phyloP scores from a whole-genome alignment of 805 yeast species.

The Yamadazyma philogaea region DNA sequence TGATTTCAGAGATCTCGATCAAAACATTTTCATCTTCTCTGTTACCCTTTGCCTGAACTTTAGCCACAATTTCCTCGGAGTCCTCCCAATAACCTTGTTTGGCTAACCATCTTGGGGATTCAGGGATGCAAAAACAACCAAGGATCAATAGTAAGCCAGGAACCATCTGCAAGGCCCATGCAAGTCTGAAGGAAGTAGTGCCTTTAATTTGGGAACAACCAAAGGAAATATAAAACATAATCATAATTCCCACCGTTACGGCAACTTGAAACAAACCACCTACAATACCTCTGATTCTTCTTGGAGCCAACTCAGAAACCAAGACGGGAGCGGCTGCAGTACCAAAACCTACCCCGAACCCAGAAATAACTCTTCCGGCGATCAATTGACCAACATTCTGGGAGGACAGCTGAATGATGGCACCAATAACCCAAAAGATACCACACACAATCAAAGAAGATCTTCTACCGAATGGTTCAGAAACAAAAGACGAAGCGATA shows the following conservation, averaged over 20 bases:
- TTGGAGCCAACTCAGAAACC: constrained; percentile 63
- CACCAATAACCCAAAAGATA: constrained; percentile 37
- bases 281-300: constrained; percentile 55
- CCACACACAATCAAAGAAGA: constrained; percentile 40
- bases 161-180: constrained; percentile 39
- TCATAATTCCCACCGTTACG: constrained; percentile 60
- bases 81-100: constrained; percentile 44
- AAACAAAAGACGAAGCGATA: constrained; percentile 44
- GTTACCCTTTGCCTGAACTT: constrained; percentile 41
- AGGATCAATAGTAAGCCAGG: constrained; percentile 34
- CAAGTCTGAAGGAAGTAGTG: constrained; percentile 37
- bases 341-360: constrained; percentile 64
- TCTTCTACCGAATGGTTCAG: constrained; percentile 47
- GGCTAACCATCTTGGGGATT: constrained; percentile 50
- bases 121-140: constrained; percentile 40
- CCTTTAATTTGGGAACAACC: constrained; percentile 50
- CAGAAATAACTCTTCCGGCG: constrained; percentile 58
- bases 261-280: constrained; percentile 63
- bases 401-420: constrained; percentile 38
- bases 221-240: constrained; percentile 56
- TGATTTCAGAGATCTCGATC: constrained; percentile 57
- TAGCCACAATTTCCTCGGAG: constrained; percentile 40
- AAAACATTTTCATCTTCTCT: constrained; percentile 44
- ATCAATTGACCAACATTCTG: constrained; percentile 44
- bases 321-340: constrained; percentile 66